These are phyloP conservation scores for Coniosporium apollinis DNA, from an alignment of 495 filamentous ascomycete species.

Conservation along the genomic window DNA sequence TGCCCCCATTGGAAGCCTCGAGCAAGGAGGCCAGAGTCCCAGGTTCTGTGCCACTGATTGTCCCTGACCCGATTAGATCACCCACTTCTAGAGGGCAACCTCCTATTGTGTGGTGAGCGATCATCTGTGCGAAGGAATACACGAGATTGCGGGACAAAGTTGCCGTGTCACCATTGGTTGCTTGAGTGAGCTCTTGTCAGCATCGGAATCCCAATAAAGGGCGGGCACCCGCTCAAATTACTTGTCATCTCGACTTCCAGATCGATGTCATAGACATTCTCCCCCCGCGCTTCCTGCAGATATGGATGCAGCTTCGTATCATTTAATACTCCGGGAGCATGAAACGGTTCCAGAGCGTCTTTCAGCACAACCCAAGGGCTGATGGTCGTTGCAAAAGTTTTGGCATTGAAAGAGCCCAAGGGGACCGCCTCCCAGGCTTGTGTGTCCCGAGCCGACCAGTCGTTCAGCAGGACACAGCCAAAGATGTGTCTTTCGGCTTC, in stretches of 20 bases:
- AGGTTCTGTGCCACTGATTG: conserved; percentile 10
- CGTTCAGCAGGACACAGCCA: conserved; percentile 75
- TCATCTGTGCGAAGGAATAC: conserved; percentile 12
- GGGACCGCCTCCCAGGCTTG: conserved; percentile 61
- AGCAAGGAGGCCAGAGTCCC: conserved; percentile 14
- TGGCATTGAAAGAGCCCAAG: conserved; percentile 19
- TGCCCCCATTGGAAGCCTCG: conserved; percentile 6
- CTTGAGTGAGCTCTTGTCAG: too few relatives aligned
- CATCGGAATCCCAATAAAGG: too few relatives aligned
- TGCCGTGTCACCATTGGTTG: background rate
- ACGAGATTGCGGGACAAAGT: conserved; percentile 7
- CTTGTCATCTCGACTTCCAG: conserved; percentile 7
- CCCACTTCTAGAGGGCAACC: conserved; percentile 14
- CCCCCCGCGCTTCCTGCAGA: conserved; percentile 2
- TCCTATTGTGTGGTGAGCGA: conserved; percentile 17
- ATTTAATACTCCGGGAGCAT: background rate
- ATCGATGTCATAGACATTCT: conserved; percentile 7
- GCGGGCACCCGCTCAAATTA: too few relatives aligned
- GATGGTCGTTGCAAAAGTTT: conserved; percentile 18
- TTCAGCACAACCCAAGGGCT: conserved; percentile 17
- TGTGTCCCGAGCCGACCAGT: conserved; percentile 81
- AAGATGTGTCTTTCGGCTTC: conserved; percentile 65
- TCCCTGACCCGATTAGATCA: conserved; percentile 16
- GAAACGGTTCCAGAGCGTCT: conserved; percentile 14
- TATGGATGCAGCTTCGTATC: conserved; percentile 4